These are phyloP conservation scores for Penicillium fuscoglaucum DNA, from an alignment of 2,329 filamentous ascomycete species.

Conservation along the genomic window DNA sequence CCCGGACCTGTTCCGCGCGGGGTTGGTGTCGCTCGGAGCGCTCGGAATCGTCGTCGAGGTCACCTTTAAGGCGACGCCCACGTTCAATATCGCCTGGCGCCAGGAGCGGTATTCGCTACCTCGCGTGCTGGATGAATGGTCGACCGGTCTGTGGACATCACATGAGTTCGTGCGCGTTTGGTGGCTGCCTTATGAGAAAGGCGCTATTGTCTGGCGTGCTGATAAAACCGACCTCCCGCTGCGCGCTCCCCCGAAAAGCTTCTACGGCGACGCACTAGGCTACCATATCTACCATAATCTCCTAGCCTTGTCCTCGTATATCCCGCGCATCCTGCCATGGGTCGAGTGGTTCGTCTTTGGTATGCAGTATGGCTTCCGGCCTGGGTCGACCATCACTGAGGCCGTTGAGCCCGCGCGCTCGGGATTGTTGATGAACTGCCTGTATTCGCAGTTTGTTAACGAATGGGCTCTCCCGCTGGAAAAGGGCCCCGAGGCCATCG, in stretches of 20 bases:
- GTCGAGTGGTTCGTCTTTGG: conserved; percentile 97
- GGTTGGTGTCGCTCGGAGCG: conserved; percentile 82
- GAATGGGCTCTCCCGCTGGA: conserved; percentile 92
- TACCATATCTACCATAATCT: conserved; percentile 92
- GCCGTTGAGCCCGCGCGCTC: conserved; percentile 77
- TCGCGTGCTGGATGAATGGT: conserved; percentile 70
- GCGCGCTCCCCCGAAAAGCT: conserved; percentile 63
- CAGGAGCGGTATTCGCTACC: conserved; percentile 74
- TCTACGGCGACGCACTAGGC: conserved; percentile 79
- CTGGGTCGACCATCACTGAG: conserved; percentile 63
- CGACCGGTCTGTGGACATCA: conserved; percentile 72
- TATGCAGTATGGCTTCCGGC: conserved; percentile 89
- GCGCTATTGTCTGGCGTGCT: conserved; percentile 88
- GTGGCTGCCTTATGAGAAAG: conserved; percentile 93
- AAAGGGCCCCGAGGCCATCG: conserved; percentile 83
- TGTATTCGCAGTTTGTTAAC: conserved; percentile 98
- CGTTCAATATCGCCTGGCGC: conserved; percentile 82
- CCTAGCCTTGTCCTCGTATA: conserved; percentile 73
- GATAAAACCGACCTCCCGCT: conserved; percentile 68
- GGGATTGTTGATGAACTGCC: conserved; percentile 91
- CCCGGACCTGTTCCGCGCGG: conserved; percentile 80
- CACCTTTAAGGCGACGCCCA: conserved; percentile 75
- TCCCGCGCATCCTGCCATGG: conserved; percentile 78
- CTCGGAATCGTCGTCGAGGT: conserved; percentile 89
- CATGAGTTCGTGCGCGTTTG: conserved; percentile 91